Percentiles rank a stretch among this genome's conserved stretches.
Conservation (phyloP, 1,284 basidiomycete genomes). For the Pyrrhoderma lamaoense region DNA sequence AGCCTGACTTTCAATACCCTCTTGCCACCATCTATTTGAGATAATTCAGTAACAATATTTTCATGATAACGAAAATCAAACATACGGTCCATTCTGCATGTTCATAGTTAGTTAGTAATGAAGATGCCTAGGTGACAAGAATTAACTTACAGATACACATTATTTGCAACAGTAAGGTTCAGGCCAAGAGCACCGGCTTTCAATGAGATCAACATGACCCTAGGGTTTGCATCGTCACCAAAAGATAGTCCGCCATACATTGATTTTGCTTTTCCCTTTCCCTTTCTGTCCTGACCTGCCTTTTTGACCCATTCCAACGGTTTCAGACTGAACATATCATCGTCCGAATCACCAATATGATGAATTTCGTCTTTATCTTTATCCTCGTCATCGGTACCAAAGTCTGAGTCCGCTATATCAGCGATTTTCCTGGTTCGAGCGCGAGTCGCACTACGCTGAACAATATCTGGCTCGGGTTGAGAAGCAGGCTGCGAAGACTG, state of each 20-base stretch:
- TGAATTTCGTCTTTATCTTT: conserved; percentile 32
- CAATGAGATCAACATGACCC: conserved; percentile 81
- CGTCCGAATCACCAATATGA: conserved; percentile 27
- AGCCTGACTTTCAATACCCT: conserved; percentile 85
- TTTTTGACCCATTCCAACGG: conserved; percentile 26
- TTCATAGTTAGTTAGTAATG: neutral
- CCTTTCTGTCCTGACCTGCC: conserved; percentile 29
- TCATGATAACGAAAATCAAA: conserved; percentile 18
- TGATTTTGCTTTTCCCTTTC: conserved; percentile 28
- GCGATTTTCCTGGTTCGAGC: conserved; percentile 16
- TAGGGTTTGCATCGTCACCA: conserved; percentile 43
- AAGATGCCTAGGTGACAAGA: neutral
- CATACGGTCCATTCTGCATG: conserved; percentile 77
- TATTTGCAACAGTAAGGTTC: conserved; percentile 85
- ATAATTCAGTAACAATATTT: conserved; percentile 13
- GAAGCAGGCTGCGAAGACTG: too few relatives aligned
- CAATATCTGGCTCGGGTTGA: neutral
- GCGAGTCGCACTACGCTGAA: conserved; percentile 3
- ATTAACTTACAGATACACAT: conserved; percentile 71
- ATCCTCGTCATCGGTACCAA: conserved; percentile 22
- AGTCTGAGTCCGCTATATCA: conserved; percentile 22
- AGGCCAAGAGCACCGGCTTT: conserved; percentile 80
- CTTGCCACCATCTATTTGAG: conserved; percentile 64
- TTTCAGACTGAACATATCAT: conserved; percentile 36
- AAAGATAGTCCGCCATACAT: conserved; percentile 5